A percentile compares a stretch with the other conserved stretches of the same genome.
These are phyloP conservation scores for Przewalskia tangutica DNA, from an alignment of 257 asterid genomes.

Conservation along the genomic window DNA sequence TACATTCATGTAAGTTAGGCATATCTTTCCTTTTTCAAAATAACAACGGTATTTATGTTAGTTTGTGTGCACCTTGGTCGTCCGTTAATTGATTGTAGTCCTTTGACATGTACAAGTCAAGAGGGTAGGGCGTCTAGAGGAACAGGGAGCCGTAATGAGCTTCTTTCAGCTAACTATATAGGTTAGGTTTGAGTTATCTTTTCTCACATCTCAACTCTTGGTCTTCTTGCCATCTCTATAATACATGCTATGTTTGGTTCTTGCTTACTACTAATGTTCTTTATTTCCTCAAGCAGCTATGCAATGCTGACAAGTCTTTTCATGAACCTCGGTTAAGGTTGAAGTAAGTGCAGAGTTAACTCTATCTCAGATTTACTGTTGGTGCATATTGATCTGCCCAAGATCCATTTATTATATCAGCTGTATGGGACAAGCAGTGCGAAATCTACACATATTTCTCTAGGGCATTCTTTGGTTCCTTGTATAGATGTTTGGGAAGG, in stretches of 20 bases:
- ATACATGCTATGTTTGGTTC: neutral
- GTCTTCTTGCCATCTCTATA: neutral
- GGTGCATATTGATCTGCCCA: neutral
- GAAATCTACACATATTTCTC: neutral
- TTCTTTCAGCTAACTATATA: neutral
- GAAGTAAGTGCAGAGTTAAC: constrained; percentile 44
- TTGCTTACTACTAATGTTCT: constrained; percentile 1
- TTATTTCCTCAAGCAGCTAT: constrained; percentile 36
- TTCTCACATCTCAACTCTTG: neutral
- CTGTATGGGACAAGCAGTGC: neutral
- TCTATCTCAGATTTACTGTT: neutral
- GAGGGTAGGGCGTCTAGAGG: neutral
- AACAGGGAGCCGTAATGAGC: neutral
- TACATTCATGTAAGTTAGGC: neutral
- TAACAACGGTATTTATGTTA: neutral
- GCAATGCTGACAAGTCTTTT: constrained; percentile 93
- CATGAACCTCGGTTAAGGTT: constrained; percentile 88
- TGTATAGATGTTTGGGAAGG: constrained; percentile 73
- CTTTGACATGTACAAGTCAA: neutral
- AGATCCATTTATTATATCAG: neutral
- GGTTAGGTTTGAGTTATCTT: neutral
- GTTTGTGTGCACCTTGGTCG: neutral
- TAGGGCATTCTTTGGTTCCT: constrained; percentile 83
- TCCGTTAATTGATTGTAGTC: neutral
- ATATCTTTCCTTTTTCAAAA: neutral